Evolutionary conservation across 2,329 filamentous ascomycete genomes (phyloP).

Genomic region (Aspergillus ochraceoroseus): DNA sequence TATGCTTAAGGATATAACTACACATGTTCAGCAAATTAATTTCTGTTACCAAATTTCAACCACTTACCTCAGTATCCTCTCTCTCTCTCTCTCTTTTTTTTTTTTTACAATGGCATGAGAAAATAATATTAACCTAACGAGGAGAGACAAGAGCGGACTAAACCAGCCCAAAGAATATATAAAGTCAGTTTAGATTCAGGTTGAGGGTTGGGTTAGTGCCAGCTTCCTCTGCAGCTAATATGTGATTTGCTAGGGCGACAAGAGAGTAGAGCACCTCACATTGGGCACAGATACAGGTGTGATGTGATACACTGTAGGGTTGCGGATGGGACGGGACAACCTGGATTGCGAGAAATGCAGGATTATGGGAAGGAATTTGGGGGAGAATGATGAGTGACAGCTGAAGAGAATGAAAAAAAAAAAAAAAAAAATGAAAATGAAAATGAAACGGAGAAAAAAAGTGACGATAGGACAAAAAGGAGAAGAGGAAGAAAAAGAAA

Average conservation of each 20-base stretch:
- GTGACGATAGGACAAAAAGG: constrained; percentile 16
- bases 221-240: constrained; percentile 15
- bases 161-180: background rate
- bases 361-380: constrained; percentile 14
- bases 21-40: too few species aligned
- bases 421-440: constrained; percentile 13
- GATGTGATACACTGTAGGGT: constrained; percentile 16
- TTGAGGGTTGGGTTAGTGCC: constrained; percentile 11
- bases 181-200: constrained; percentile 9
- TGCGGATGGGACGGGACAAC: constrained; percentile 12
- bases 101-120: too few species aligned
- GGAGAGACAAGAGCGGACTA: background rate
- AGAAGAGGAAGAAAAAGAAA: constrained; percentile 25
- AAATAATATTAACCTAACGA: too few species aligned
- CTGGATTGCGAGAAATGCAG: background rate
- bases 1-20: too few species aligned
- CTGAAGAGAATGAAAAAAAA: constrained; percentile 11
- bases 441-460: constrained; percentile 16
- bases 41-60: too few species aligned
- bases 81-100: too few species aligned
- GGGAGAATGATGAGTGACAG: constrained; percentile 13
- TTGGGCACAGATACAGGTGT: constrained; percentile 2
- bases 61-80: too few species aligned
- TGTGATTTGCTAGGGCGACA: constrained; percentile 7
- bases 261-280: too few species aligned